Evolutionary conservation across 257 asterid species (phyloP).

Genomic region (Striga asiatica): DNA sequence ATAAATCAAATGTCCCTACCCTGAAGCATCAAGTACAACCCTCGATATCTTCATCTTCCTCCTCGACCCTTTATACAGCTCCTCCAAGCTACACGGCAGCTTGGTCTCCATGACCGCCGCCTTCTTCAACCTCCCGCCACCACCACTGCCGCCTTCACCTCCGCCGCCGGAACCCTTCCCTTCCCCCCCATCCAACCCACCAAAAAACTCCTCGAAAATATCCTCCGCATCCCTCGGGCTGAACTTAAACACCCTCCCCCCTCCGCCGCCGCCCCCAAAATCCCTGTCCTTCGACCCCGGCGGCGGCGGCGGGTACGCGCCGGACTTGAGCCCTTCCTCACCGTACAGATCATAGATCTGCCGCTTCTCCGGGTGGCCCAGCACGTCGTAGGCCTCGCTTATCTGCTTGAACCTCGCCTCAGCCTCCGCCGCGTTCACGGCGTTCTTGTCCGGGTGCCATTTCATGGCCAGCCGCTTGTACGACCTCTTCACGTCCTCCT

Average conservation of each 20-base stretch:
- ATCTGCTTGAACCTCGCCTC: too few relatives aligned
- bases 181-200: conserved; percentile 32
- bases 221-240: conserved; percentile 53
- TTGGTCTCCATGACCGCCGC: conserved; percentile 69
- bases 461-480: too few relatives aligned
- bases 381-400: too few relatives aligned
- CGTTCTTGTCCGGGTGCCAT: too few relatives aligned
- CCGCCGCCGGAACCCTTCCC: too few relatives aligned
- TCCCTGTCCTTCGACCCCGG: conserved; percentile 26
- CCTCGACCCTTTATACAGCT: conserved; percentile 72
- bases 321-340: conserved; percentile 67
- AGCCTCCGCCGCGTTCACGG: too few relatives aligned
- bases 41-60: conserved; percentile 92
- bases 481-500: too few relatives aligned
- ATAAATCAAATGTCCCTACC: too few relatives aligned
- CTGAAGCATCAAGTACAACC: conserved; percentile 55
- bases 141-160: too few relatives aligned
- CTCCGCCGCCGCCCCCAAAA: conserved; percentile 16
- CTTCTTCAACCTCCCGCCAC: conserved; percentile 42
- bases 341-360: conserved; percentile 94
- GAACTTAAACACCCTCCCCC: conserved; percentile 21
- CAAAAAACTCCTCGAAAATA: conserved; percentile 70
- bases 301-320: too few relatives aligned
- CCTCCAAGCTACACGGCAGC: conserved; percentile 83
- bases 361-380: conserved; percentile 71